These are phyloP conservation scores for Sporisorium iseilematis-ciliati DNA, from an alignment of 1,284 basidiomycete genomes.

Conservation along the genomic window DNA sequence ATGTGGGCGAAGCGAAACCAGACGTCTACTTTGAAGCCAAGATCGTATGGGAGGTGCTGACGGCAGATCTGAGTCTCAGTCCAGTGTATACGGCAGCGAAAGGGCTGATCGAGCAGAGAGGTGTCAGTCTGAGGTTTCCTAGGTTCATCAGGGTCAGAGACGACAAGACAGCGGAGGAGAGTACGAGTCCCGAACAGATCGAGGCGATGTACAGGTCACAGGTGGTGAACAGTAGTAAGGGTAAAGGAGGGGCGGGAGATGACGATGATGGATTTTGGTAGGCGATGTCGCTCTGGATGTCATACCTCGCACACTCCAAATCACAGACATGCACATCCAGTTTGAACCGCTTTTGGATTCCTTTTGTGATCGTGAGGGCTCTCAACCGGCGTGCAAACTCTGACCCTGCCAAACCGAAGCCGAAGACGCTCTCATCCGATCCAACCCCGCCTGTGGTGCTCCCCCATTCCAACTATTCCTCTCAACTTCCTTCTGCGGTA, in stretches of 20 bases:
- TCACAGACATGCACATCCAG: not conserved
- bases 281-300: too few relatives aligned
- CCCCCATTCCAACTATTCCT: conserved; percentile 14
- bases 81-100: conserved; percentile 98
- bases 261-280: conserved; percentile 92
- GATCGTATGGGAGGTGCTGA: conserved; percentile 96
- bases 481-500: conserved; percentile 12
- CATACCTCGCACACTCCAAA: not conserved
- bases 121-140: conserved; percentile 95
- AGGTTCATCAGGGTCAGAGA: conserved; percentile 91
- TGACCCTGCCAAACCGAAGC: conserved; percentile 7
- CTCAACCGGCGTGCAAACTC: conserved; percentile 7
- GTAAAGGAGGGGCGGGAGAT: conserved; percentile 74
- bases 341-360: not conserved
- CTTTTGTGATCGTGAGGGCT: not conserved
- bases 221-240: conserved; percentile 76
- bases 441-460: conserved; percentile 6
- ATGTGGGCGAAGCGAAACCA: conserved; percentile 74
- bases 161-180: conserved; percentile 91
- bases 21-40: conserved; percentile 67
- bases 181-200: conserved; percentile 92
- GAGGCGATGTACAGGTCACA: conserved; percentile 95
- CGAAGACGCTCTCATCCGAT: not conserved
- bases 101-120: conserved; percentile 73
- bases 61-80: conserved; percentile 94